Base-by-base conservation (phyloP, 805 yeast species). In the Cyberlindnera mrakii region DNA sequence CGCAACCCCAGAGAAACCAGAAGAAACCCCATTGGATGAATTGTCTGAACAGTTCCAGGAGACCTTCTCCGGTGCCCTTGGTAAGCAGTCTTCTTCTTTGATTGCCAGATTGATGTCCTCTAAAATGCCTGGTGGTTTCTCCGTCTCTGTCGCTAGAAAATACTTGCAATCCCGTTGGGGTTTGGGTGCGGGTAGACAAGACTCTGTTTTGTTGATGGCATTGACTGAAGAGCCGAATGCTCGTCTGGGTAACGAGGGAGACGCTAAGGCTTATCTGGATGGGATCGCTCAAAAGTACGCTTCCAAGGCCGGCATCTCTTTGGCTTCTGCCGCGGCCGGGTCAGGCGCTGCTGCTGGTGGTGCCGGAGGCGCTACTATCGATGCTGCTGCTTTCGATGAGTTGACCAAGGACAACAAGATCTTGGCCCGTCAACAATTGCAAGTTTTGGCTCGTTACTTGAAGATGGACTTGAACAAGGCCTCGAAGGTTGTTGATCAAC, bases 111-210 rank as follows among this genome's bases (percentile, higher is more conserved):
- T 93, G 60, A 85, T 90, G 73, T 82, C 98, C 10, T 84, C 97
- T 25, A 93, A 93, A 73, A 93, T 93, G 98, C 98, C 99, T 42
- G 99, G 99, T 77, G 99, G 99, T 17, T 93, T 91, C 69, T 85
- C 95, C 38, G 82, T 91, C 55, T 83, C 96, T 49, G 72, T 77
- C 51, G 95, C 96, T 41, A 84, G 97, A 74, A 88, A 90, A 66
- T 86, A 93, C 70, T 78, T 93, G 64, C 90, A 85, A 70, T 63
- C 90, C 36, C 80, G 91, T 66, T 93, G 86, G 86, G 99, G 99
- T 54, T 77, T 93, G 57, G 95, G 85, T 52, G 49, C 85, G 37
- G 96, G 97, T 57, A 83, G 98, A 74, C 98, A 91, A 72, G 98
- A 93, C 64, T 77, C 95, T 38, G 89, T 83, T 32, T 73, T 93